A percentile compares a stretch with the other conserved stretches of the same genome.
Evolutionary conservation across 2,329 filamentous ascomycete species (phyloP).

Genomic region (Fusarium scirpi): DNA sequence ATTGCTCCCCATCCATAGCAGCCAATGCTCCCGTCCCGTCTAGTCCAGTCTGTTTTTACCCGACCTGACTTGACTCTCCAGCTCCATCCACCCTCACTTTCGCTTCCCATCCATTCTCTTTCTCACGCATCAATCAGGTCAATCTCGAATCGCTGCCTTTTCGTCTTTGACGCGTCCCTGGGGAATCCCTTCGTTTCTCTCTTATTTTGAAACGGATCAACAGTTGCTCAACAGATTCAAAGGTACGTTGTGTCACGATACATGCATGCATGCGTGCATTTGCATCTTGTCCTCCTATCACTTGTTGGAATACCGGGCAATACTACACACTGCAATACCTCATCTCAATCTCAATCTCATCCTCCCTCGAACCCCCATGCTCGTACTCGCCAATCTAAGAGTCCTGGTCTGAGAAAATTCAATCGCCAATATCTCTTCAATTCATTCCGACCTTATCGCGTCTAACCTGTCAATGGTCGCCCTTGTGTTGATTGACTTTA

Average conservation of each 20-base stretch:
- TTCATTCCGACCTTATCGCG: conserved; percentile 32
- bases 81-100: conserved; percentile 24
- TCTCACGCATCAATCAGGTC: conserved; percentile 33
- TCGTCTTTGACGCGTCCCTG: conserved; percentile 23
- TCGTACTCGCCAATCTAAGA: conserved; percentile 12
- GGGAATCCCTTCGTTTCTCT: conserved; percentile 22
- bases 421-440: conserved; percentile 28
- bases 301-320: conserved; percentile 1
- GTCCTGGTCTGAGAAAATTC: conserved; percentile 7
- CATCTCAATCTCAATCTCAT: conserved; percentile 3
- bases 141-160: conserved; percentile 26
- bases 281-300: conserved; percentile 18
- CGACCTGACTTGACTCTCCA: conserved; percentile 7
- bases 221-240: conserved; percentile 19
- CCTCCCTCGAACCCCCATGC: conserved; percentile 18
- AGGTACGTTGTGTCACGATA: conserved; percentile 42
- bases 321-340: conserved; percentile 11
- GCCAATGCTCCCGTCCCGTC: background rate
- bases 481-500: conserved; percentile 28
- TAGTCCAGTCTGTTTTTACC: conserved; percentile 14
- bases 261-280: background rate
- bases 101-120: conserved; percentile 21
- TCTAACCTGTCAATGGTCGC: conserved; percentile 13
- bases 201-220: conserved; percentile 11
- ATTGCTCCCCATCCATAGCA: background rate